A percentile compares a stretch with the other conserved stretches of the same genome.
phyloP scores from a whole-genome alignment of 2,329 filamentous ascomycete genomes.

The Fusarium haematococcum region DNA sequence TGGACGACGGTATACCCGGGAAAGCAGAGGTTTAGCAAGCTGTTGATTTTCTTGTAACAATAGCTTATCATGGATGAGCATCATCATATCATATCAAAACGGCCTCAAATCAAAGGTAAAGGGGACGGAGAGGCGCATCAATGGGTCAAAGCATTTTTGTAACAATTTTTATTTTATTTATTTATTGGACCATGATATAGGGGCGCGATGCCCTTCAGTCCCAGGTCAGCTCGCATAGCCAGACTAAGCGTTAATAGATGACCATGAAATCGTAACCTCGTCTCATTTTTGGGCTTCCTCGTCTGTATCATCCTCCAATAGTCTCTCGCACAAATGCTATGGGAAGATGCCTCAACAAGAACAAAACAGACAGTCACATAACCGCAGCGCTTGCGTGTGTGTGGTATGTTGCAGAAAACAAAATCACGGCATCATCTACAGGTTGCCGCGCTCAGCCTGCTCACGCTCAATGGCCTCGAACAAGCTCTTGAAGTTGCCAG shows the following conservation, averaged over 20 bases:
- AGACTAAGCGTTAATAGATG: constrained; percentile 15
- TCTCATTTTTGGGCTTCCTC: constrained; percentile 18
- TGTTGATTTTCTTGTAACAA: constrained; percentile 18
- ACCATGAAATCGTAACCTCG: constrained; percentile 18
- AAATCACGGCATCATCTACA: constrained; percentile 59
- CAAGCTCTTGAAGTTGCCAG: constrained; percentile 93
- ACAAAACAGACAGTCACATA: not conserved
- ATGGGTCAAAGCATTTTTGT: constrained; percentile 8
- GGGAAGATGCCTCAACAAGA: not conserved
- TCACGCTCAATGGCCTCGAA: constrained; percentile 97
- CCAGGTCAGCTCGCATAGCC: constrained; percentile 10
- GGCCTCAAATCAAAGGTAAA: not conserved
- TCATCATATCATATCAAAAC: constrained; percentile 10
- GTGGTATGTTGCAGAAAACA: not conserved
- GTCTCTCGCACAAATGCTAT: constrained; percentile 1
- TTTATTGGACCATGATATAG: constrained; percentile 4
- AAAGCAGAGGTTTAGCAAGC: constrained; percentile 24
- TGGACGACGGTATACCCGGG: constrained; percentile 27
- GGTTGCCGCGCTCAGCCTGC: constrained; percentile 86
- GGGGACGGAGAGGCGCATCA: constrained; percentile 3
- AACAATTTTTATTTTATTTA: constrained; percentile 17
- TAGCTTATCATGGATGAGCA: constrained; percentile 20
- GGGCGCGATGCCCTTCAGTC: constrained; percentile 3
- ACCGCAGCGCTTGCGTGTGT: constrained; percentile 2
- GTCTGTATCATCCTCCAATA: not conserved